Percentiles rank a stretch among this genome's conserved stretches.
Conservation (phyloP, 1,284 basidiomycete genomes). For the Pyrrhoderma lamaoense region DNA sequence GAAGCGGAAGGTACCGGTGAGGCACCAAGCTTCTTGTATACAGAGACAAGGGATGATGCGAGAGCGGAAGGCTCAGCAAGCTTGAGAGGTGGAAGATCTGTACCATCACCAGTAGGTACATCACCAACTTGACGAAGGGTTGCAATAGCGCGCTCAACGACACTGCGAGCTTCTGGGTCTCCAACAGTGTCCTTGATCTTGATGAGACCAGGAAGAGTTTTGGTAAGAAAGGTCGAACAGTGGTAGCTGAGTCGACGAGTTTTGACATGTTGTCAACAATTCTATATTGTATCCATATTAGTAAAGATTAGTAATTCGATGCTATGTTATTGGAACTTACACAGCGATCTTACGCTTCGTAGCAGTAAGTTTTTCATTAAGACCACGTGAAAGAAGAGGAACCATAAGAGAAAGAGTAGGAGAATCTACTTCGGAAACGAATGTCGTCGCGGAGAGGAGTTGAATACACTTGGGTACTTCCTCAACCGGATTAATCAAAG, state of each 20-base stretch:
- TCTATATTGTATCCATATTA: constrained; percentile 30
- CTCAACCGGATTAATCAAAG: constrained; percentile 98
- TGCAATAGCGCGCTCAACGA: constrained; percentile 82
- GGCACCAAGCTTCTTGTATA: constrained; percentile 81
- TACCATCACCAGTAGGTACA: constrained; percentile 80
- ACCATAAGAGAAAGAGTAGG: constrained; percentile 99
- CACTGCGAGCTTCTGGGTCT: constrained; percentile 91
- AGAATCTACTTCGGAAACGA: constrained; percentile 99
- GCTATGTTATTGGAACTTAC: constrained; percentile 38
- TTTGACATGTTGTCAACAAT: constrained; percentile 99
- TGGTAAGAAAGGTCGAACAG: constrained; percentile 94
- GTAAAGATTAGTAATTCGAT: neutral
- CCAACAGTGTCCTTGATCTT: constrained; percentile 90
- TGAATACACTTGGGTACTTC: constrained; percentile 96
- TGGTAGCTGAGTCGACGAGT: constrained; percentile 92
- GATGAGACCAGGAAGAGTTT: constrained; percentile 92
- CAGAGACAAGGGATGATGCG: constrained; percentile 55
- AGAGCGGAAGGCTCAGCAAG: constrained; percentile 62
- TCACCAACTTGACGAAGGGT: constrained; percentile 92
- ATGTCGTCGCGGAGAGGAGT: constrained; percentile 98
- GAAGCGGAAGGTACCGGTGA: constrained; percentile 45
- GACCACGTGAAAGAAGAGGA: constrained; percentile 93
- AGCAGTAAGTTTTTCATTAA: constrained; percentile 89
- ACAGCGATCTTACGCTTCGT: constrained; percentile 97
- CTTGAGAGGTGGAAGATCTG: constrained; percentile 82